Base-by-base conservation (phyloP, 495 filamentous ascomycete species). In the Bacidia rubella region DNA sequence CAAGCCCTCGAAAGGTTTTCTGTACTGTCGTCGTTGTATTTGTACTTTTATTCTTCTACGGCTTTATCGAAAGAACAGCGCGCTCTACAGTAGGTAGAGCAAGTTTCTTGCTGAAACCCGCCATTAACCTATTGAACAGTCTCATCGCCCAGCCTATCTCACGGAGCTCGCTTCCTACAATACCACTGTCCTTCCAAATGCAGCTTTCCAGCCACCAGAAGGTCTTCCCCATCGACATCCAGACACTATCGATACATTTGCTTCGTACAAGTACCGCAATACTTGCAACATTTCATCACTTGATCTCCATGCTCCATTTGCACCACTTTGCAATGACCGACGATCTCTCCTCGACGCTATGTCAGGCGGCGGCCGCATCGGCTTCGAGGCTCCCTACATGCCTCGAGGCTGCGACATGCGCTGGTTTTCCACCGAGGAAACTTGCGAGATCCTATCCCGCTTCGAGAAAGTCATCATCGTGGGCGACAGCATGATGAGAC, bases 401-500 rank as follows among this genome's bases (percentile, higher is more conserved):
- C 68, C 73, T 51, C 64, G 71, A 47, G 69, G 65, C 20, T 76
- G 73, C 47, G 71, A 74, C 44, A 72, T 75, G 70, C 63, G 61
- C 15, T 75, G 73, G 74, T 74, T 73, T 49, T 66, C 60, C n/a
- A 74, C 73, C 3, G 65, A 67, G 54, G 70, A 76, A 49, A 64
- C 71, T 20, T 76, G 73, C 48, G 66, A 72, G 42, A 73, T 74
- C 32, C 49, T 76, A 17, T 61, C 62, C 17, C 61, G 72, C 7
- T 76, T 73, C 42, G 67, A 72, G 21, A 73, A 73, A 48, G 68
- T 76, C 40, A 62, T 75, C 32, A 59, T 76, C 17, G 55, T 72
- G 19, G 74, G 73, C 23, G 74, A 76, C 56, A 75, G 71, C 39
- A 76, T 76, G 74, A 62, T 76, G 54, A 66, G 73, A 45, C 74